Evolutionary conservation across 2,329 filamentous ascomycete species (phyloP).

Genomic region (Cordyceps cicadae): DNA sequence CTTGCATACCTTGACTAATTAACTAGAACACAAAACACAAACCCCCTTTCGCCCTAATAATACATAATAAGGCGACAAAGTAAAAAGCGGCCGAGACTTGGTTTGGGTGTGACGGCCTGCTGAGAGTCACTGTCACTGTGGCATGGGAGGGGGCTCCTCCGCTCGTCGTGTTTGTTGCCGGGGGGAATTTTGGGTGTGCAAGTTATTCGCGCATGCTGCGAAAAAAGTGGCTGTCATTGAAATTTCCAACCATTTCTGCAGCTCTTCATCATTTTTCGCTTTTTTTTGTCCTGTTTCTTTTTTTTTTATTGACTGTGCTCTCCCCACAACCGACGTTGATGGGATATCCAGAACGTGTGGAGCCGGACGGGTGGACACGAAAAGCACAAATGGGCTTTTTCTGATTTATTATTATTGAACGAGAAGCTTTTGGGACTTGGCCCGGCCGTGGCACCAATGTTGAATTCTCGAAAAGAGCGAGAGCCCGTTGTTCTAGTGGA

Average conservation of each 20-base stretch:
- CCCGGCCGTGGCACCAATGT: not conserved
- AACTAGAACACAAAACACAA: not conserved
- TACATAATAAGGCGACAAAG: not conserved
- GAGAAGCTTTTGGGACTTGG: not conserved
- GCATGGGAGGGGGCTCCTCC: not conserved
- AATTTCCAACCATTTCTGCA: not conserved
- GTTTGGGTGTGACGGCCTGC: not conserved
- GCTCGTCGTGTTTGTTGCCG: not conserved
- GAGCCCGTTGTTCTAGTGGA: not conserved
- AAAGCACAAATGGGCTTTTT: conserved; percentile 6
- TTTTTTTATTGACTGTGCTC: not conserved
- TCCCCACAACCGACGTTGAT: conserved; percentile 3
- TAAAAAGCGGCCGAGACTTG: conserved; percentile 1
- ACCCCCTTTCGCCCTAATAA: not conserved
- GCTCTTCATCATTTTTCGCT: not conserved
- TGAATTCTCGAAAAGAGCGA: not conserved
- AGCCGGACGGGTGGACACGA: not conserved
- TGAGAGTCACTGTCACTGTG: not conserved
- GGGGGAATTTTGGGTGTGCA: not conserved
- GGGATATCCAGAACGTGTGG: conserved; percentile 4
- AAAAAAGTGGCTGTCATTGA: not conserved
- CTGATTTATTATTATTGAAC: not conserved
- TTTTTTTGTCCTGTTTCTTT: not conserved
- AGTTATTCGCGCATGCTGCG: not conserved
- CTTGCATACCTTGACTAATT: not conserved